Conservation (phyloP, 192 early-diverging fungal species). For the Mortierella alpina region DNA sequence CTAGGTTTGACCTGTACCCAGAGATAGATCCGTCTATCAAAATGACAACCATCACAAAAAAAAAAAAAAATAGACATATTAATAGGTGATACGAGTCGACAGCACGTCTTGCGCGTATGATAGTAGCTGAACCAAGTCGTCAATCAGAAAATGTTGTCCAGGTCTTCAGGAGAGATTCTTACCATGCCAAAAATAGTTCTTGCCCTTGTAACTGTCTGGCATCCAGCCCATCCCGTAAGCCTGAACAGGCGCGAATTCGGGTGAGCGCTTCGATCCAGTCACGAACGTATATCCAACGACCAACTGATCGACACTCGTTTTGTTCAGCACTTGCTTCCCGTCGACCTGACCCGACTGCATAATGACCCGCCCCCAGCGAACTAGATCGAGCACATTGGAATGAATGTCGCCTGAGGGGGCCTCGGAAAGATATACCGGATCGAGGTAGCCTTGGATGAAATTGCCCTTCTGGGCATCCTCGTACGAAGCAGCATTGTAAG, state of each 20-base stretch:
- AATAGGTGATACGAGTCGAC: background rate
- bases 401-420: conserved; percentile 14
- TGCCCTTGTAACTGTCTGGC: conserved; percentile 9
- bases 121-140: background rate
- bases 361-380: background rate
- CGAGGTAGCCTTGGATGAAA: background rate
- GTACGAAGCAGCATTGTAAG: background rate
- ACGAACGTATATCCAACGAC: background rate
- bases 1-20: conserved; percentile 11
- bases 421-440: background rate
- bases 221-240: conserved; percentile 3
- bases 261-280: background rate
- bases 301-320: background rate
- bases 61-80: background rate
- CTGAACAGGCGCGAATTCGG: conserved; percentile 2
- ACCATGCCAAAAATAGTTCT: background rate
- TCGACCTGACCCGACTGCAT: conserved; percentile 1
- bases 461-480: conserved; percentile 6
- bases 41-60: background rate
- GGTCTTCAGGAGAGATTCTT: background rate
- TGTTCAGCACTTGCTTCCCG: conserved; percentile 16
- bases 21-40: conserved; percentile 2
- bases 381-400: conserved; percentile 12
- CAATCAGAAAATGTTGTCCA: no score
- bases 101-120: background rate